Conservation (phyloP, 2,329 filamentous ascomycete genomes). For the Phialophora tarda region DNA sequence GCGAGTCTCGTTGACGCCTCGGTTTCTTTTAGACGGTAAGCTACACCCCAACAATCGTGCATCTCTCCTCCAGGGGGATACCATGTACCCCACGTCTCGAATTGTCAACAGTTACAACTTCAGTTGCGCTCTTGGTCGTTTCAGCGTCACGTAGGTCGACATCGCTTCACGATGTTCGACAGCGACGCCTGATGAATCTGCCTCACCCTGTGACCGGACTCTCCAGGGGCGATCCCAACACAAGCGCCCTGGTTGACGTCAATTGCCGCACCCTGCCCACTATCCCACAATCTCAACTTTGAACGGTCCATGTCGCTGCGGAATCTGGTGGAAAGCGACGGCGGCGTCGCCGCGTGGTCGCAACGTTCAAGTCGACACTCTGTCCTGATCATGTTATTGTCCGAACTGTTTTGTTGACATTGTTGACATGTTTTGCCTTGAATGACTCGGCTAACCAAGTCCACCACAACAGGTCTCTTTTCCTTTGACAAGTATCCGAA, state of each 20-base stretch:
- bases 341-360: not conserved
- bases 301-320: conserved; percentile 11
- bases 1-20: conserved; percentile 21
- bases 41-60: conserved; percentile 22
- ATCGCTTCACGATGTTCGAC: conserved; percentile 14
- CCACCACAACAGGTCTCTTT: conserved; percentile 30
- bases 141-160: conserved; percentile 11
- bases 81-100: conserved; percentile 34
- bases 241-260: conserved; percentile 32
- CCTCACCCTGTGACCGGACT: not conserved
- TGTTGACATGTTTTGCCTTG: conserved; percentile 18
- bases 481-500: conserved; percentile 22
- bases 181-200: conserved; percentile 10
- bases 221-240: conserved; percentile 16
- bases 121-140: conserved; percentile 22
- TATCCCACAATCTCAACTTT: conserved; percentile 20
- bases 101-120: conserved; percentile 19
- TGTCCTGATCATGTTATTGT: not conserved
- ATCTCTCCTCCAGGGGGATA: conserved; percentile 24
- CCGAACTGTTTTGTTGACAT: conserved; percentile 9
- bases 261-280: conserved; percentile 25
- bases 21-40: conserved; percentile 31
- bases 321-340: conserved; percentile 15
- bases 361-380: not conserved
- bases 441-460: conserved; percentile 28